Evolutionary conservation across 2,329 filamentous ascomycete species (phyloP).

Genomic region (Fusarium armeniacum): DNA sequence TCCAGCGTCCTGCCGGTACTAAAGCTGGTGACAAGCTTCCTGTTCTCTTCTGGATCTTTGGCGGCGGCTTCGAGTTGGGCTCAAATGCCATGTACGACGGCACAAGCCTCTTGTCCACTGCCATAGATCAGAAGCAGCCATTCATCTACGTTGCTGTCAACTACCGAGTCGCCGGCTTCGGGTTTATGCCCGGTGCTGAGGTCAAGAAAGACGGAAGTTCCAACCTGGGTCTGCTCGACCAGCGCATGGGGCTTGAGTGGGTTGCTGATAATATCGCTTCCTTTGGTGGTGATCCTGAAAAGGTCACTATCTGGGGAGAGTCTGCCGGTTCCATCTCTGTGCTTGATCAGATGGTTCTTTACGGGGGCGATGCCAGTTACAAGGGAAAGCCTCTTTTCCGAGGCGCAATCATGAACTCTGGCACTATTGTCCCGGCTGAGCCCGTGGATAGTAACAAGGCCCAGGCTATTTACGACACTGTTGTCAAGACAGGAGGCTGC

Average conservation of each 20-base stretch:
- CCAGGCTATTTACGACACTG: slow-evolving; percentile 73
- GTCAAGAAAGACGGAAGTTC: slow-evolving; percentile 75
- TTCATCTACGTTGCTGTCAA: slow-evolving; percentile 84
- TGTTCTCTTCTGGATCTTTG: slow-evolving; percentile 79
- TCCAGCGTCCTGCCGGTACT: slow-evolving; percentile 71
- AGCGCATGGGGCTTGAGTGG: slow-evolving; percentile 80
- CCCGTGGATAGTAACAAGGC: slow-evolving; percentile 75
- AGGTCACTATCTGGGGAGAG: slow-evolving; percentile 85
- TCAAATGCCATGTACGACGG: slow-evolving; percentile 67
- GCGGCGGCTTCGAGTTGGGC: slow-evolving; percentile 73
- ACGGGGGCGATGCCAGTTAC: slow-evolving; percentile 79
- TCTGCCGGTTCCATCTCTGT: slow-evolving; percentile 80
- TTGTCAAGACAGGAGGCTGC: slow-evolving; percentile 75
- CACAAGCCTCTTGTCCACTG: slow-evolving; percentile 61
- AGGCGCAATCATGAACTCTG: slow-evolving; percentile 83
- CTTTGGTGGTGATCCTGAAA: slow-evolving; percentile 84
- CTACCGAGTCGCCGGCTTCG: slow-evolving; percentile 81
- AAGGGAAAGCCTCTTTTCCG: slow-evolving; percentile 82
- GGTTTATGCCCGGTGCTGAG: slow-evolving; percentile 78
- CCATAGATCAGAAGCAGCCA: slow-evolving; percentile 61
- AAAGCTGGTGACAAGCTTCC: slow-evolving; percentile 70
- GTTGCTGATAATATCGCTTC: slow-evolving; percentile 80
- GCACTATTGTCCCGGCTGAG: slow-evolving; percentile 72
- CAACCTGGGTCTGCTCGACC: slow-evolving; percentile 80
- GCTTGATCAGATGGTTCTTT: slow-evolving; percentile 81